Evolutionary conservation across 495 filamentous ascomycete species (phyloP).

Genomic region (Emericellopsis terricola): DNA sequence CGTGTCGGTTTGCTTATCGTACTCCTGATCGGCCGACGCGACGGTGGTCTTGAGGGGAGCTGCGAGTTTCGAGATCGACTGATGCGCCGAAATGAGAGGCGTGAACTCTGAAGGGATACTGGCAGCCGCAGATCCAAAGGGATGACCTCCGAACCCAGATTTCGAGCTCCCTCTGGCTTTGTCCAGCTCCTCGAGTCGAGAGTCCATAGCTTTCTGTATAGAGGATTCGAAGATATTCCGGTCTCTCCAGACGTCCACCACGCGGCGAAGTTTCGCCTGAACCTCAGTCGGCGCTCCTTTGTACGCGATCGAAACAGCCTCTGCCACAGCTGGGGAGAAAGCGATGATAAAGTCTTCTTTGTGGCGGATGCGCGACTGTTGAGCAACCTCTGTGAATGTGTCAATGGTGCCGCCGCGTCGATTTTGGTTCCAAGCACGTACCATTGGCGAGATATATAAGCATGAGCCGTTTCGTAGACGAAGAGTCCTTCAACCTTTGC

Average conservation of each 20-base stretch:
- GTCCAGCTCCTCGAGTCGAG: slow-evolving; percentile 73
- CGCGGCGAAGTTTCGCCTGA: slow-evolving; percentile 70
- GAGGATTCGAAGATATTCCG: slow-evolving; percentile 66
- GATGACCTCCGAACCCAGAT: slow-evolving; percentile 42
- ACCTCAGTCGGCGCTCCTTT: slow-evolving; percentile 69
- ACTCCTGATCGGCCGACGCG: slow-evolving; percentile 58
- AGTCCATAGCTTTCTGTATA: slow-evolving; percentile 62
- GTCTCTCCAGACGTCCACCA: slow-evolving; percentile 87
- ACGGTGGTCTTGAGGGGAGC: slow-evolving; percentile 40
- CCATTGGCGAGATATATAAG: slow-evolving; percentile 93
- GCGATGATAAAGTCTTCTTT: slow-evolving; percentile 86
- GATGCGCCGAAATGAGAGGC: slow-evolving; percentile 52
- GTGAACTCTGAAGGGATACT: slow-evolving; percentile 52
- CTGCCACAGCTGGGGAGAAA: slow-evolving; percentile 78
- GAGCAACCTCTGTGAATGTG: slow-evolving; percentile 55
- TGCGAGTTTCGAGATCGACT: slow-evolving; percentile 50
- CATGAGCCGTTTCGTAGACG: slow-evolving; percentile 67
- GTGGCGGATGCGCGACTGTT: slow-evolving; percentile 78
- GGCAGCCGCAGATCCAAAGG: slow-evolving; percentile 46
- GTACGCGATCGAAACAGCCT: slow-evolving; percentile 69
- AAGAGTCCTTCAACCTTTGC: slow-evolving; percentile 68
- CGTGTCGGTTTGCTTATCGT: slow-evolving; percentile 61
- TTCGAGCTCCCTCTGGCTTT: slow-evolving; percentile 53
- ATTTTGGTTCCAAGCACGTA: slow-evolving; percentile 17
- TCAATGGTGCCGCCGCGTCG: not conserved